Percentiles rank a stretch among this genome's conserved stretches.
Evolutionary conservation across 2,329 filamentous ascomycete genomes (phyloP).

Genomic region (Aspergillus pseudoviridinutans): DNA sequence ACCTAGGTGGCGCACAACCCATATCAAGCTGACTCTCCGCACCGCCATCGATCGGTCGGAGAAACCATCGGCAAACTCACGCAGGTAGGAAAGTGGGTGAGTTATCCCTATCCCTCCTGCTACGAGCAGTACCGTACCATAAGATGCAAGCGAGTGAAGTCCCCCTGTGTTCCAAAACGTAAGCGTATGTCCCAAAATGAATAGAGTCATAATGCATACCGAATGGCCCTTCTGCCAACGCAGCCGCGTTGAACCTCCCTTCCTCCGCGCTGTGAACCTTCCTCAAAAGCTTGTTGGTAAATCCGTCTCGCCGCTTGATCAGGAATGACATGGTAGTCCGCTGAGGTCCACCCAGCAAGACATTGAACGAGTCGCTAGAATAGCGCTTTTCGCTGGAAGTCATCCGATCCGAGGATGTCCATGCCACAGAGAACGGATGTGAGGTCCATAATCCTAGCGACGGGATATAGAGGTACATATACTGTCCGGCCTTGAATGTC

Average conservation of each 20-base stretch:
- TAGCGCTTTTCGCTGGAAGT: slow-evolving; percentile 21
- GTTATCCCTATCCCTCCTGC: slow-evolving; percentile 38
- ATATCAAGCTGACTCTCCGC: slow-evolving; percentile 27
- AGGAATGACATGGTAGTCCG: slow-evolving; percentile 30
- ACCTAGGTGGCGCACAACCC: slow-evolving; percentile 33
- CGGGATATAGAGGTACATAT: slow-evolving; percentile 57
- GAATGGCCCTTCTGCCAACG: slow-evolving; percentile 34
- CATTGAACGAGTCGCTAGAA: slow-evolving; percentile 28
- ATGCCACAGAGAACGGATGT: slow-evolving; percentile 42
- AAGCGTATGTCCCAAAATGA: background rate
- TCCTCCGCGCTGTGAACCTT: slow-evolving; percentile 25
- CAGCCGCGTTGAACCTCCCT: slow-evolving; percentile 22
- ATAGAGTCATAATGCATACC: slow-evolving; percentile 17
- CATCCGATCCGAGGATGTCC: slow-evolving; percentile 26
- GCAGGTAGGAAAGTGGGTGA: slow-evolving; percentile 32
- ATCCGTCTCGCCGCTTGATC: slow-evolving; percentile 31
- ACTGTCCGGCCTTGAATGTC: slow-evolving; percentile 43
- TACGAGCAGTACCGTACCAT: slow-evolving; percentile 32
- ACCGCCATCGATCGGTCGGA: slow-evolving; percentile 21
- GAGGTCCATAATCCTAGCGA: slow-evolving; percentile 39
- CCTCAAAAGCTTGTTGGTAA: slow-evolving; percentile 28
- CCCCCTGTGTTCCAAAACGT: slow-evolving; percentile 16
- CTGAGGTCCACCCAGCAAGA: slow-evolving; percentile 22
- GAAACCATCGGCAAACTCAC: slow-evolving; percentile 26
- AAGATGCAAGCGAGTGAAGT: slow-evolving; percentile 27